A percentile compares a stretch with the other conserved stretches of the same genome.
Evolutionary conservation across 352 stramenopile species (phyloP).

Genomic region (Globisporangium nunn): DNA sequence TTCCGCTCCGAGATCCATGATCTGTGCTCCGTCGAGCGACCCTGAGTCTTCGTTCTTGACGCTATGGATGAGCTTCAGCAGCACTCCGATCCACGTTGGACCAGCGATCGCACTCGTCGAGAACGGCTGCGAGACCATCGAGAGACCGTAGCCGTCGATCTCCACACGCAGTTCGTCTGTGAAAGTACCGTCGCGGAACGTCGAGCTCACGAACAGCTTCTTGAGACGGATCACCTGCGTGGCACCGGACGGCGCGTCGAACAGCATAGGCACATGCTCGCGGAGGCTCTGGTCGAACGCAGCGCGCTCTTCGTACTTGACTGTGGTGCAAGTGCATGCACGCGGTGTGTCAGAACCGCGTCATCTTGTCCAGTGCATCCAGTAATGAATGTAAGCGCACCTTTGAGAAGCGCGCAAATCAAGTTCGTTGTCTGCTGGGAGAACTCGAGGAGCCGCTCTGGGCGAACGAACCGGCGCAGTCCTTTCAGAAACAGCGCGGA

Average conservation of each 20-base stretch:
- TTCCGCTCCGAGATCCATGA: not conserved
- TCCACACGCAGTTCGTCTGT: conserved; percentile 50
- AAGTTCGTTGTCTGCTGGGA: conserved; percentile 22
- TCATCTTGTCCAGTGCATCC: not conserved
- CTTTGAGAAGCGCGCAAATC: conserved; percentile 27
- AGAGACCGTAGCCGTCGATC: conserved; percentile 37
- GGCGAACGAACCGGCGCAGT: conserved; percentile 21
- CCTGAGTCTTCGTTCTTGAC: conserved; percentile 19
- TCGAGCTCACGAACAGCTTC: conserved; percentile 22
- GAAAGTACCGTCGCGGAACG: conserved; percentile 38
- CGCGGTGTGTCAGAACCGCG: not conserved
- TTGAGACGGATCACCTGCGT: conserved; percentile 29
- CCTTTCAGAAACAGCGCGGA: conserved; percentile 35
- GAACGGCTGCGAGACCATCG: conserved; percentile 34
- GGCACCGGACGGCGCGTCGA: conserved; percentile 18
- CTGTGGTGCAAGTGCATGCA: conserved; percentile 11
- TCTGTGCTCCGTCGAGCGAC: not conserved
- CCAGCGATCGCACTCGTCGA: conserved; percentile 18
- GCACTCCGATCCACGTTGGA: conserved; percentile 42
- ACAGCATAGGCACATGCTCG: conserved; percentile 38
- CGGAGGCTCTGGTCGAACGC: conserved; percentile 34
- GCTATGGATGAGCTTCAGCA: conserved; percentile 47
- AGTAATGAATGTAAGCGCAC: conserved; percentile 10
- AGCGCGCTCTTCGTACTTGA: conserved; percentile 17
- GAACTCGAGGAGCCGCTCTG: conserved; percentile 19